These are phyloP conservation scores for Penicillium egyptiacum DNA, from an alignment of 495 filamentous ascomycete genomes.

Conservation along the genomic window DNA sequence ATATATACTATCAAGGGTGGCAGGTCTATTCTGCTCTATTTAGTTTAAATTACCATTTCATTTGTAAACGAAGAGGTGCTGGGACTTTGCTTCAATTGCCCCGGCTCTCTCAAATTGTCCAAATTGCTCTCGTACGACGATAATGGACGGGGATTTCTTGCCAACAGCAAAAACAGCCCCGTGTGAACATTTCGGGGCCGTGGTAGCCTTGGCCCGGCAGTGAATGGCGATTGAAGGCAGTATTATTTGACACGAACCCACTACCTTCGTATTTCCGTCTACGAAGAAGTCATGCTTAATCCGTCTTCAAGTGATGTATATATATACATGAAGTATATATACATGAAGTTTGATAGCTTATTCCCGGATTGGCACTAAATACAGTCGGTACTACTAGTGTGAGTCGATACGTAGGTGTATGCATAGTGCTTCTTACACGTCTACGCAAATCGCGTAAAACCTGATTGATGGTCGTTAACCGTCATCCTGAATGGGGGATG, in stretches of 20 bases:
- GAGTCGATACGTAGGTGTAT: too few species aligned
- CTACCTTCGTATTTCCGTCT: constrained; percentile 14
- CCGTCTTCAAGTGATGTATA: neutral
- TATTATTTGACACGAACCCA: constrained; percentile 35
- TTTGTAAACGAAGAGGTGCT: too few species aligned
- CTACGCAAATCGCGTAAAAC: neutral
- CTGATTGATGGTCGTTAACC: neutral
- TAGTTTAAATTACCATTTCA: too few species aligned
- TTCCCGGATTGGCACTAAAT: neutral
- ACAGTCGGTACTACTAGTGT: neutral
- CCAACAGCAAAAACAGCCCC: neutral
- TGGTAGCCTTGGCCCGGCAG: constrained; percentile 48
- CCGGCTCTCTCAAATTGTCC: constrained; percentile 25
- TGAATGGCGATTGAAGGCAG: constrained; percentile 47
- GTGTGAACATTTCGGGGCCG: neutral
- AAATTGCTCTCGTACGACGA: constrained; percentile 26
- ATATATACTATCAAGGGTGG: too few species aligned
- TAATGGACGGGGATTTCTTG: neutral
- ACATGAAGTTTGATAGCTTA: neutral
- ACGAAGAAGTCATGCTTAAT: constrained; percentile 19
- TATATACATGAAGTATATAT: neutral
- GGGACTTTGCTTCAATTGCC: too few species aligned
- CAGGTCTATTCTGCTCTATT: too few species aligned
- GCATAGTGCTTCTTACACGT: neutral
- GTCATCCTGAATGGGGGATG: neutral